Conservation (phyloP, 176 grass and related monocot genomes). For the Bromus sterilis region DNA sequence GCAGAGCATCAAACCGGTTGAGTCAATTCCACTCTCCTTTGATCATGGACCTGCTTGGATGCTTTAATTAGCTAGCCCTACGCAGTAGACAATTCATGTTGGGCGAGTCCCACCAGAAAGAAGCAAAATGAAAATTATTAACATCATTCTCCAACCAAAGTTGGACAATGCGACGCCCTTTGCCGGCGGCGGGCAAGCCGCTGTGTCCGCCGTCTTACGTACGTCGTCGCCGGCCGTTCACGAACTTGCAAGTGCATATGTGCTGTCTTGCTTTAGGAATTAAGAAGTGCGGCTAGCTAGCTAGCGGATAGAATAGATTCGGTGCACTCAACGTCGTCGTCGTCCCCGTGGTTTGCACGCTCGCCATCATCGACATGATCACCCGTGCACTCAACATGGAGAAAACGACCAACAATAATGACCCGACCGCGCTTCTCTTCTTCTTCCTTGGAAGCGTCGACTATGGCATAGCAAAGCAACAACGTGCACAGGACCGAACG, state of each 20-base stretch:
- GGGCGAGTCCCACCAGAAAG: not conserved
- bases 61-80: not conserved
- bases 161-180: not conserved
- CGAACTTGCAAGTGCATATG: not conserved
- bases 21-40: not conserved
- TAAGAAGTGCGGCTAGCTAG: not conserved
- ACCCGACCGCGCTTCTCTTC: not conserved
- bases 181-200: not conserved
- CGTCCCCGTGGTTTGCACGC: not conserved
- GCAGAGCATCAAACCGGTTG: constrained; percentile 1
- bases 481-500: not conserved
- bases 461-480: too few relatives aligned
- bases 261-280: not conserved
- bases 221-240: not conserved
- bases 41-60: not conserved
- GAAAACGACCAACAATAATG: not conserved
- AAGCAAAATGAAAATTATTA: too few relatives aligned
- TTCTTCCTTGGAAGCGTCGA: not conserved
- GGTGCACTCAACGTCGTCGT: not conserved
- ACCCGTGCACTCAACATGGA: constrained; percentile 11
- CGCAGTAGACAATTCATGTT: not conserved
- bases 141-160: not conserved
- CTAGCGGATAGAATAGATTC: not conserved
- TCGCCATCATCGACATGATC: not conserved
- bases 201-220: not conserved